Percentiles rank a stretch among this genome's conserved stretches.
These are phyloP conservation scores for Sclerotinia trifoliorum DNA, from an alignment of 2,329 filamentous ascomycete species.

Conservation along the genomic window DNA sequence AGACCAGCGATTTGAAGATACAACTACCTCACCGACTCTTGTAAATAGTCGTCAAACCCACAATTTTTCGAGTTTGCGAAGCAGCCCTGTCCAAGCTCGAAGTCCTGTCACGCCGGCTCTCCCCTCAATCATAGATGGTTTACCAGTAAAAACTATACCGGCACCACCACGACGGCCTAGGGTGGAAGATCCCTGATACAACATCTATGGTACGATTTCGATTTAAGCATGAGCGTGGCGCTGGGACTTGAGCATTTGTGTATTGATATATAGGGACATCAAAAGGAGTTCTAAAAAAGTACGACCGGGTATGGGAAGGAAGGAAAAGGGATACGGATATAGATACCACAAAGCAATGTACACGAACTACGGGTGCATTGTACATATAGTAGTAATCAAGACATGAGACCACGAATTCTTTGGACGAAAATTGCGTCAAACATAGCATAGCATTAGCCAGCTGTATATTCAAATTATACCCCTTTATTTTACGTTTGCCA, in stretches of 20 bases:
- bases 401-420: neutral
- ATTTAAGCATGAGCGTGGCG: constrained; percentile 25
- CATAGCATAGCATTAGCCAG: neutral
- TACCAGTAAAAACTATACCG: constrained; percentile 36
- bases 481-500: neutral
- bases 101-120: constrained; percentile 23
- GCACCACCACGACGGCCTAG: constrained; percentile 34
- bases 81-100: constrained; percentile 25
- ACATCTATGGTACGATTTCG: constrained; percentile 6
- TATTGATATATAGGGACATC: constrained; percentile 9
- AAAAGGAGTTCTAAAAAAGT: neutral
- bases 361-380: constrained; percentile 1
- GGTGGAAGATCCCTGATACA: constrained; percentile 9
- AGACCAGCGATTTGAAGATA: constrained; percentile 20
- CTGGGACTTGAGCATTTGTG: constrained; percentile 13
- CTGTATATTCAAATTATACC: neutral
- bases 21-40: neutral
- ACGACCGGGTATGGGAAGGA: neutral
- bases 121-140: constrained; percentile 29
- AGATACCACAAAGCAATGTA: constrained; percentile 14
- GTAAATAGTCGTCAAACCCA: neutral
- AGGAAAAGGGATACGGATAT: constrained; percentile 10
- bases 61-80: constrained; percentile 24
- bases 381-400: constrained; percentile 14
- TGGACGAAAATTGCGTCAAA: neutral